phyloP scores from a whole-genome alignment of 2,329 filamentous ascomycete species.

The Leptographium flavum region DNA sequence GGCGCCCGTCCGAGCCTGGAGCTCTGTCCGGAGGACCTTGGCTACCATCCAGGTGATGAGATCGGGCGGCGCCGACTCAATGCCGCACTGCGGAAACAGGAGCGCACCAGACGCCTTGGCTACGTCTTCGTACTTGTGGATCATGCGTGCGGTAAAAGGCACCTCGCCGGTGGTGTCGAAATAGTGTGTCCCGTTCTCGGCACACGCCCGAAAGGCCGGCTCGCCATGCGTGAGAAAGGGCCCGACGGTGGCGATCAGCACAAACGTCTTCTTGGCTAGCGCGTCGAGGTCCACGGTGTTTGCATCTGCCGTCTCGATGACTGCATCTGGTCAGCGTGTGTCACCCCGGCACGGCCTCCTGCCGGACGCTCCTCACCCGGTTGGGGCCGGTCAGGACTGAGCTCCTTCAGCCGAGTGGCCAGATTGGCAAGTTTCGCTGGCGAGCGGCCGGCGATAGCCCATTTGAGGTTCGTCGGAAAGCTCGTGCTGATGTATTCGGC shows the following conservation, averaged over 20 bases:
- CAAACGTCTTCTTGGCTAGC: slow-evolving; percentile 40
- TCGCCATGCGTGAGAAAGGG: slow-evolving; percentile 45
- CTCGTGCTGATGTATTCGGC: slow-evolving; percentile 60
- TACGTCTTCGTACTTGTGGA: slow-evolving; percentile 38
- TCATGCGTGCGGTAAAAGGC: slow-evolving; percentile 44
- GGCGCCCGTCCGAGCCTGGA: slow-evolving; percentile 35
- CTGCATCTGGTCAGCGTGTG: slow-evolving; percentile 19
- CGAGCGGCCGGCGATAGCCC: slow-evolving; percentile 81
- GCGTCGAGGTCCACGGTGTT: slow-evolving; percentile 28
- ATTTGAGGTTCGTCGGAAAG: slow-evolving; percentile 65
- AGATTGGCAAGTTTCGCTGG: slow-evolving; percentile 57
- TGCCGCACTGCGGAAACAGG: slow-evolving; percentile 45
- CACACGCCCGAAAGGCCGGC: slow-evolving; percentile 45
- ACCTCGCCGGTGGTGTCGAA: slow-evolving; percentile 48
- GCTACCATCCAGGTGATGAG: slow-evolving; percentile 40
- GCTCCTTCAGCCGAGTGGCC: slow-evolving; percentile 47
- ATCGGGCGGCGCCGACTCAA: slow-evolving; percentile 50
- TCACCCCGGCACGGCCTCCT: not conserved
- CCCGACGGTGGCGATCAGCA: slow-evolving; percentile 45
- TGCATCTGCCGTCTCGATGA: slow-evolving; percentile 37
- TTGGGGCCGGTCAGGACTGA: slow-evolving; percentile 54
- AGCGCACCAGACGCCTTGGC: slow-evolving; percentile 41
- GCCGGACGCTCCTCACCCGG: slow-evolving; percentile 37
- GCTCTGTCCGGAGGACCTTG: slow-evolving; percentile 31
- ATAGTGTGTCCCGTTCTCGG: slow-evolving; percentile 49